These are phyloP conservation scores for Wickerhamiella bombiphila DNA, from an alignment of 805 yeast species.

Conservation along the genomic window DNA sequence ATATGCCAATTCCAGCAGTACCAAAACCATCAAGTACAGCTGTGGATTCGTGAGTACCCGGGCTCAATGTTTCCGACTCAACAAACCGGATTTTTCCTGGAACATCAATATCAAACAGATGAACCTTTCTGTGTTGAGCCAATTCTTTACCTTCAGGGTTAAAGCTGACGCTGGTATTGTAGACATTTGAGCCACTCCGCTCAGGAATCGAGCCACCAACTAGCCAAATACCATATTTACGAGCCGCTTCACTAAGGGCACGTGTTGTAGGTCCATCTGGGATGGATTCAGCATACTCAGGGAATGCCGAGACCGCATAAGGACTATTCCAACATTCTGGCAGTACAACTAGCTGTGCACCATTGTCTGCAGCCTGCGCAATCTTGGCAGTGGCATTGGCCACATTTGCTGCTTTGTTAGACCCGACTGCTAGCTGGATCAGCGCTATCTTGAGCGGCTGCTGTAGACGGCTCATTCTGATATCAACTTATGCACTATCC, in stretches of 20 bases:
- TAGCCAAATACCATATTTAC: conserved; percentile 42
- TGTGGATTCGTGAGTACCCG: conserved; percentile 74
- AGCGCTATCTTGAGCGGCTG: conserved; percentile 65
- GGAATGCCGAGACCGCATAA: conserved; percentile 73
- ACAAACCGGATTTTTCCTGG: conserved; percentile 82
- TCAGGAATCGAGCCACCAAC: conserved; percentile 95
- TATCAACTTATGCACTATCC: no score
- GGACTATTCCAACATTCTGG: conserved; percentile 98
- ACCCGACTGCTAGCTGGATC: conserved; percentile 67
- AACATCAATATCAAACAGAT: conserved; percentile 81
- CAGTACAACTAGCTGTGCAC: conserved; percentile 61
- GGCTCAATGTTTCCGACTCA: conserved; percentile 60
- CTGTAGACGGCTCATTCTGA: conserved; percentile 13
- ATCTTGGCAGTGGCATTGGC: conserved; percentile 50
- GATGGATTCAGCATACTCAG: conserved; percentile 76
- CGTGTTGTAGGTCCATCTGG: conserved; percentile 53
- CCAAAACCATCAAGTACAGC: conserved; percentile 51
- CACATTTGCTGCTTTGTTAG: conserved; percentile 68
- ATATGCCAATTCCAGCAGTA: conserved; percentile 45
- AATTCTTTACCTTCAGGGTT: conserved; percentile 57
- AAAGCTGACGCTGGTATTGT: conserved; percentile 65
- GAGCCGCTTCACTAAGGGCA: conserved; percentile 54
- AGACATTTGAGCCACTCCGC: conserved; percentile 35
- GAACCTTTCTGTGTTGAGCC: conserved; percentile 83
- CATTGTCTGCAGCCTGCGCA: conserved; percentile 47